Evolutionary conservation across 2,329 filamentous ascomycete genomes (phyloP), one percentile per base, ranked within the genome.

Genomic region (Apiospora koreana): DNA sequence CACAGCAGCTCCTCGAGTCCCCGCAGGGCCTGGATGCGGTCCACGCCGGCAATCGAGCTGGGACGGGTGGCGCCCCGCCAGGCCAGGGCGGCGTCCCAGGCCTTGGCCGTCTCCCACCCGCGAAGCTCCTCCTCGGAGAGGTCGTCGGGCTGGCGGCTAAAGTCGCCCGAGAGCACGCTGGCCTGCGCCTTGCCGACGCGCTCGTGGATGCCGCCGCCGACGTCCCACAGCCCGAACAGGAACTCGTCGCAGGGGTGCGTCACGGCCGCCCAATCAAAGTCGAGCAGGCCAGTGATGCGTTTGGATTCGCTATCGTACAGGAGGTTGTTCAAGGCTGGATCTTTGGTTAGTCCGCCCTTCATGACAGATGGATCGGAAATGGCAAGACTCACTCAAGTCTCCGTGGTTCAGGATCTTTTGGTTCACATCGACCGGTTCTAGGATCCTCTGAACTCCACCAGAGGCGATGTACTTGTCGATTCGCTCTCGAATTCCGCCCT

Each of bases 191-290:
- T n/a, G 31, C 62, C 62, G 62, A 65, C 31, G 14, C 62, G 31
- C 62, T 65, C 62, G 41, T 69, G 66, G 8, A 68, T 35, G 14
- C 73, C 71, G n/a, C 72, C 74, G 43, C 72, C 73, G 4, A 74
- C 25, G 48, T 77, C 74, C 42, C 68, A 69, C 0, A 78, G 67
- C 2, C 72, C 79, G 3, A 68, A 67, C 21, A 77, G 68, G 67
- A 76, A 78, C 58, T 78, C 77, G 1, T 79, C 72, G 16, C 48
- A 65, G 1, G 76, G 77, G 38, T 79, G 74, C 0, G 73, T 70
- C 21, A 79, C 41, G 5, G 35, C 67, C 1, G 77, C 72, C 25
- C 64, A 79, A 70, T 79, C 78, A 62, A 78, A 79, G 46, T 79
- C 77, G 9, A 79, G 68, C 8, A 79, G 28, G 1, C 71, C 75